Evolutionary conservation across 768 basidiomycete species (phyloP).

Genomic region (Mycena haematopus): DNA sequence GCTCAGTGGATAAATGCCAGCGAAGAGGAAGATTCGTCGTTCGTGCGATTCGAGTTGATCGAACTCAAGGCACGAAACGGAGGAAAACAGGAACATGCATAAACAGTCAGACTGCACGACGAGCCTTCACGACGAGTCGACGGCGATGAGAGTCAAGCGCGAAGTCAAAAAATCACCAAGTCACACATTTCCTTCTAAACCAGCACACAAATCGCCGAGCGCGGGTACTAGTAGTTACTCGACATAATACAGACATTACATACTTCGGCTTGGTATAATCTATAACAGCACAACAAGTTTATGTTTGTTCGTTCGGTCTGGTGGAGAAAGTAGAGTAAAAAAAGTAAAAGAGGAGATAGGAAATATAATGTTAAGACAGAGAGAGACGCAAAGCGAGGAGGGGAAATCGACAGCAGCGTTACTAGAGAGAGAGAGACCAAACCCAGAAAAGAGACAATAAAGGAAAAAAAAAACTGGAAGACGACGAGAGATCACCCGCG

Average conservation of each 20-base stretch:
- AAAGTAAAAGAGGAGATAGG: not conserved
- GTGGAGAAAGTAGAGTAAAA: not conserved
- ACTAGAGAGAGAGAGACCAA: not conserved
- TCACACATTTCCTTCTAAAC: too few relatives aligned
- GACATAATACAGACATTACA: not conserved
- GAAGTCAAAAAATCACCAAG: too few relatives aligned
- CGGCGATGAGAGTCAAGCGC: too few relatives aligned
- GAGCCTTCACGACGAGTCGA: too few relatives aligned
- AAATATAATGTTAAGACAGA: constrained; percentile 20
- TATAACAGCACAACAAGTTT: not conserved
- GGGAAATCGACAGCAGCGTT: constrained; percentile 12
- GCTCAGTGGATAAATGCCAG: too few relatives aligned
- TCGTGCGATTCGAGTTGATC: too few relatives aligned
- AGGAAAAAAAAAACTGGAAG: not conserved
- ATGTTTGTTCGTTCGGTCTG: not conserved
- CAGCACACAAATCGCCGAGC: too few relatives aligned
- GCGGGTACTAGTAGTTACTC: not conserved
- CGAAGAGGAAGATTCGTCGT: too few relatives aligned
- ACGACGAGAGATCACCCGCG: not conserved
- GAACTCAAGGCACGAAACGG: too few relatives aligned
- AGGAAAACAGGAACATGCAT: too few relatives aligned
- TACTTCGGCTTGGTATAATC: not conserved
- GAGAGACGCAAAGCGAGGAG: not conserved
- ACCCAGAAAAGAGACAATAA: not conserved
- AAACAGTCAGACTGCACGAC: too few relatives aligned